Percentiles rank a stretch among this genome's conserved stretches.
Evolutionary conservation across 2,329 filamentous ascomycete genomes (phyloP).

Genomic region (Geoglossum cookeanum): DNA sequence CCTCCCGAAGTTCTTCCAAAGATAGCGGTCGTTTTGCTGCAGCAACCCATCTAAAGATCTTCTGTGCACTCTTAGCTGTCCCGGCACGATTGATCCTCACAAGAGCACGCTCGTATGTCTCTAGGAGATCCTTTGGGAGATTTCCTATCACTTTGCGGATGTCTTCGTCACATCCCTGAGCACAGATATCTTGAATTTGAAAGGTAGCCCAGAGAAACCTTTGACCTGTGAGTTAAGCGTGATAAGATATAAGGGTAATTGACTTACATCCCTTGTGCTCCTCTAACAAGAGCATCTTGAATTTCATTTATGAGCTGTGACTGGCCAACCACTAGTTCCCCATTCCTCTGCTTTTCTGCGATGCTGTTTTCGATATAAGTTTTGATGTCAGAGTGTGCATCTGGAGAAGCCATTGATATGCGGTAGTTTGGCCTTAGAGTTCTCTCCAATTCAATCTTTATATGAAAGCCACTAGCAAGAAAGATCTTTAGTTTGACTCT

Average conservation of each 20-base stretch:
- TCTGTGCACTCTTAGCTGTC: not conserved
- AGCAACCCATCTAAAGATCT: constrained; percentile 14
- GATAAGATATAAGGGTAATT: constrained; percentile 1
- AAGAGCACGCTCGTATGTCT: not conserved
- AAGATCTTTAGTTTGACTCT: constrained; percentile 9
- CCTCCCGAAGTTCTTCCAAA: constrained; percentile 20
- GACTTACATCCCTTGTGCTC: constrained; percentile 20
- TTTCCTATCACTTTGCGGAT: constrained; percentile 15
- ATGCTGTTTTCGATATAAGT: constrained; percentile 10
- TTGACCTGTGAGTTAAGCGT: constrained; percentile 3
- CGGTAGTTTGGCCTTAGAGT: not conserved
- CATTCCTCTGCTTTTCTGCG: constrained; percentile 6
- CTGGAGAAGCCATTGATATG: constrained; percentile 1
- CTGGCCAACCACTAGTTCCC: constrained; percentile 10
- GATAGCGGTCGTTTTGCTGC: constrained; percentile 17
- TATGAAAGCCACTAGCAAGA: constrained; percentile 14
- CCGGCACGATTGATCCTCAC: not conserved
- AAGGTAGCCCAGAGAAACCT: constrained; percentile 25
- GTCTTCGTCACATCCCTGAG: constrained; percentile 17
- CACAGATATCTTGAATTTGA: constrained; percentile 9
- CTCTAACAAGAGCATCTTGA: constrained; percentile 12
- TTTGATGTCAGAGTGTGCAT: constrained; percentile 10
- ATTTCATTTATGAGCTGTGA: constrained; percentile 13
- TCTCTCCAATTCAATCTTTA: constrained; percentile 7
- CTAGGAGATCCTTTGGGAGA: constrained; percentile 16